Percentiles rank a stretch among this genome's conserved stretches.
Conservation (phyloP, 805 yeast species). For the Peterozyma xylosa region DNA sequence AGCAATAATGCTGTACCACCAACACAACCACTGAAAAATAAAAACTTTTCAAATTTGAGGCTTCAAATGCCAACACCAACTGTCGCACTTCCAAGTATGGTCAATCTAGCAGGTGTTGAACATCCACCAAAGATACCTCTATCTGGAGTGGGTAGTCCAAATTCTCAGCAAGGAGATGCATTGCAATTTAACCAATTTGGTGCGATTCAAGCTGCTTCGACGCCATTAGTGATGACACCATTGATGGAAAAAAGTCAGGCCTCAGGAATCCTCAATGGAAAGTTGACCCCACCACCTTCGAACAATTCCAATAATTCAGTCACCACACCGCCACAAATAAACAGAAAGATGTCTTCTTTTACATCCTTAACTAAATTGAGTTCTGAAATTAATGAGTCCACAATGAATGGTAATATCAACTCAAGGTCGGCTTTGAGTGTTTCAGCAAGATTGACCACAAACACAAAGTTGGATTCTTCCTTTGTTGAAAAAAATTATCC, state of each 20-base stretch:
- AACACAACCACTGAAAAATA: conserved; percentile 10
- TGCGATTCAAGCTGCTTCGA: conserved; percentile 36
- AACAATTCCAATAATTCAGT: background rate
- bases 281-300: conserved; percentile 4
- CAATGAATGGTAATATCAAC: conserved; percentile 4
- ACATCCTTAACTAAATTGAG: background rate
- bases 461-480: background rate
- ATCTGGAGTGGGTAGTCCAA: conserved; percentile 18
- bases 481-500: background rate
- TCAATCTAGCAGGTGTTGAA: conserved; percentile 12
- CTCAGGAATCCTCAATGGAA: conserved; percentile 10
- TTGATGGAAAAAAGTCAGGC: conserved; percentile 47
- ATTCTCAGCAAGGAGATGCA: conserved; percentile 30
- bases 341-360: background rate
- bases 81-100: conserved; percentile 26
- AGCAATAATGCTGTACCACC: conserved; percentile 10
- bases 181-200: conserved; percentile 58
- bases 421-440: background rate
- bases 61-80: conserved; percentile 76
- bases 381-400: background rate
- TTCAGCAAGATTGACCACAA: background rate
- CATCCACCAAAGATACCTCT: conserved; percentile 5
- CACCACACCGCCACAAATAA: conserved; percentile 2
- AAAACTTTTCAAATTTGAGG: conserved; percentile 48
- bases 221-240: conserved; percentile 74